A percentile compares a stretch with the other conserved stretches of the same genome.
phyloP scores from a whole-genome alignment of 768 basidiomycete genomes.

The Tulasnella sp. region DNA sequence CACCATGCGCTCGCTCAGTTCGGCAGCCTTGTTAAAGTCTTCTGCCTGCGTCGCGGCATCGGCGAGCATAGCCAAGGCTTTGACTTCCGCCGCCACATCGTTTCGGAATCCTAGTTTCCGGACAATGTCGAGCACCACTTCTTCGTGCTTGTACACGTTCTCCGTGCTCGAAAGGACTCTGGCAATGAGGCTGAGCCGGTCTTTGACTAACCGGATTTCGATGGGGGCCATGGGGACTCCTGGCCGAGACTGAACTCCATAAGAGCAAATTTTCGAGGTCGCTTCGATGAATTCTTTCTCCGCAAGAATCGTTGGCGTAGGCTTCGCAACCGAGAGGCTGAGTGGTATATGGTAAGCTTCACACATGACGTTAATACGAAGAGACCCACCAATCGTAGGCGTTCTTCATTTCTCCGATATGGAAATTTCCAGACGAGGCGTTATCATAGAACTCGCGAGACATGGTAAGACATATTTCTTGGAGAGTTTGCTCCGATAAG shows the following conservation, averaged over 20 bases:
- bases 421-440: conserved; percentile 85
- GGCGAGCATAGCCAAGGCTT: conserved; percentile 83
- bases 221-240: conserved; percentile 81
- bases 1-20: conserved; percentile 63
- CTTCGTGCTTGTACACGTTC: conserved; percentile 87
- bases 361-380: conserved; percentile 21
- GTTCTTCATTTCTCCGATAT: conserved; percentile 90
- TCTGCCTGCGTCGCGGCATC: conserved; percentile 80
- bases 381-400: conserved; percentile 85
- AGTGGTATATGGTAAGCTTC: conserved; percentile 19
- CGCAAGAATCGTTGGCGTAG: conserved; percentile 55
- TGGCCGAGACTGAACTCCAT: conserved; percentile 71
- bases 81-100: conserved; percentile 72
- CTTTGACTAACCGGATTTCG: conserved; percentile 88
- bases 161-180: conserved; percentile 77
- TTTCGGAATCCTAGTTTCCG: conserved; percentile 78
- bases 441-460: conserved; percentile 95
- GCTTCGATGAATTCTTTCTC: conserved; percentile 97
- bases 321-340: conserved; percentile 72
- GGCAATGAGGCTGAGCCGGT: conserved; percentile 82
- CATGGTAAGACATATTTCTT: conserved; percentile 74
- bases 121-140: conserved; percentile 86
- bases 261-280: conserved; percentile 91
- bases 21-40: conserved; percentile 72
- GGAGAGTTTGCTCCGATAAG: conserved; percentile 52